Evolutionary conservation across 208 protist genomes (phyloP).

Genomic region (Leishmania aethiopica): DNA sequence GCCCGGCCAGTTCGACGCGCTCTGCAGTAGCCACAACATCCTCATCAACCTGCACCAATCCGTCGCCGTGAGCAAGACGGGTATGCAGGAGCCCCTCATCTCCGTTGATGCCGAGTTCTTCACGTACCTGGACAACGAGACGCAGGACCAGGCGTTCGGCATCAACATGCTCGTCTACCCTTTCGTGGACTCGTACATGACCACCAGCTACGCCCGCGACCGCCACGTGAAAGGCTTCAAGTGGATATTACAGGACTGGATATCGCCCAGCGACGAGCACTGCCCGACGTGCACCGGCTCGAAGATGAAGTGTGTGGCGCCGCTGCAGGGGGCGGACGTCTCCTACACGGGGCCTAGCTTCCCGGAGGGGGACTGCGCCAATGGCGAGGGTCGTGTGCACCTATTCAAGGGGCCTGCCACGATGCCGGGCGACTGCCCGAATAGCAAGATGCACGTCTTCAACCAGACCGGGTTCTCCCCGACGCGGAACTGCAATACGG

Average conservation of each 20-base stretch:
- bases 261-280: slow-evolving; percentile 39
- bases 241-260: slow-evolving; percentile 72
- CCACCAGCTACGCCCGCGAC: slow-evolving; percentile 63
- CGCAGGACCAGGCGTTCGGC: slow-evolving; percentile 71
- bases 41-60: slow-evolving; percentile 67
- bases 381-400: slow-evolving; percentile 47
- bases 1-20: slow-evolving; percentile 48
- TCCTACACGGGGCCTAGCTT: slow-evolving; percentile 60
- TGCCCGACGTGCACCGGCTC: slow-evolving; percentile 79
- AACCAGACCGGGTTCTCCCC: slow-evolving; percentile 75
- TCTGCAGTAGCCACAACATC: slow-evolving; percentile 58
- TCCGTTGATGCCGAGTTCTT: slow-evolving; percentile 82
- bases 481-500: slow-evolving; percentile 51
- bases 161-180: slow-evolving; percentile 84
- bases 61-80: slow-evolving; percentile 46
- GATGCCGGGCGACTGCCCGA: slow-evolving; percentile 39
- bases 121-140: slow-evolving; percentile 48
- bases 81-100: slow-evolving; percentile 32
- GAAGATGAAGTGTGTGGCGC: slow-evolving; percentile 48
- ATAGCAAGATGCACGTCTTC: slow-evolving; percentile 61
- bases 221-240: slow-evolving; percentile 81
- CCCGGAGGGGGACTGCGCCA: slow-evolving; percentile 64
- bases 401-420: slow-evolving; percentile 76
- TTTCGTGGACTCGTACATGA: slow-evolving; percentile 55
- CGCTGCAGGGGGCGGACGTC: slow-evolving; percentile 24